A percentile compares a stretch with the other conserved stretches of the same genome.
Evolutionary conservation across 805 yeast genomes (phyloP).

Genomic region (Komagataella pastoris): DNA sequence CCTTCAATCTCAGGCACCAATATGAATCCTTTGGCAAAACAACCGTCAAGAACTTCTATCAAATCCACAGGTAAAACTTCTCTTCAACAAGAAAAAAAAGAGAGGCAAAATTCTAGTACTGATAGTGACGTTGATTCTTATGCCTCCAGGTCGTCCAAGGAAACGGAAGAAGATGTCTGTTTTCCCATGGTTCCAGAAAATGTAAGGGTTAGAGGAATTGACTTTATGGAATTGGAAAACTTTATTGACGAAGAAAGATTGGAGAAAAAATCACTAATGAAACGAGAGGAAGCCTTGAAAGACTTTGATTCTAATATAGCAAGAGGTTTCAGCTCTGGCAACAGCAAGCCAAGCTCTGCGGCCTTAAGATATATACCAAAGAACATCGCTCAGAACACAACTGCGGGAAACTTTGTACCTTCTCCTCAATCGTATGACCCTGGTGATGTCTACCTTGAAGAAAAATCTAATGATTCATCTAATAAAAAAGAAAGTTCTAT

Average conservation of each 20-base stretch:
- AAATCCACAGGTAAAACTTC: slow-evolving; percentile 85
- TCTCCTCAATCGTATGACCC: neutral
- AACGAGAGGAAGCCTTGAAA: slow-evolving; percentile 18
- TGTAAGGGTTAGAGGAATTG: slow-evolving; percentile 58
- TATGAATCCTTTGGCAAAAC: slow-evolving; percentile 40
- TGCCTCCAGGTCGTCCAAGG: slow-evolving; percentile 70
- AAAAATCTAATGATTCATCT: slow-evolving; percentile 5
- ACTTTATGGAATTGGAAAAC: slow-evolving; percentile 82
- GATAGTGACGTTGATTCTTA: slow-evolving; percentile 47
- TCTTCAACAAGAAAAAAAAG: slow-evolving; percentile 68
- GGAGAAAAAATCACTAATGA: slow-evolving; percentile 24
- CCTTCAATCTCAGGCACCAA: slow-evolving; percentile 24
- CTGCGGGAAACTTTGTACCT: slow-evolving; percentile 21
- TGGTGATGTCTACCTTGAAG: neutral
- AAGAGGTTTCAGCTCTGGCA: slow-evolving; percentile 35
- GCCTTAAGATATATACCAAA: slow-evolving; percentile 63
- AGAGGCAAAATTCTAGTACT: slow-evolving; percentile 47
- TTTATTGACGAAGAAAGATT: slow-evolving; percentile 52
- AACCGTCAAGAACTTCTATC: slow-evolving; percentile 36
- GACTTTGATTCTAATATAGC: slow-evolving; percentile 23
- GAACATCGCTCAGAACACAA: slow-evolving; percentile 44
- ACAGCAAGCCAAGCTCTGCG: slow-evolving; percentile 29
- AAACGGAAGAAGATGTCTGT: slow-evolving; percentile 95
- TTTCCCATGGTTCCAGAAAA: slow-evolving; percentile 78
- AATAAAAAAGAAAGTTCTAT: slow-evolving; percentile 3